These are phyloP conservation scores for Inga leiocalycina DNA, from an alignment of 306 rosid species.

Conservation along the genomic window DNA sequence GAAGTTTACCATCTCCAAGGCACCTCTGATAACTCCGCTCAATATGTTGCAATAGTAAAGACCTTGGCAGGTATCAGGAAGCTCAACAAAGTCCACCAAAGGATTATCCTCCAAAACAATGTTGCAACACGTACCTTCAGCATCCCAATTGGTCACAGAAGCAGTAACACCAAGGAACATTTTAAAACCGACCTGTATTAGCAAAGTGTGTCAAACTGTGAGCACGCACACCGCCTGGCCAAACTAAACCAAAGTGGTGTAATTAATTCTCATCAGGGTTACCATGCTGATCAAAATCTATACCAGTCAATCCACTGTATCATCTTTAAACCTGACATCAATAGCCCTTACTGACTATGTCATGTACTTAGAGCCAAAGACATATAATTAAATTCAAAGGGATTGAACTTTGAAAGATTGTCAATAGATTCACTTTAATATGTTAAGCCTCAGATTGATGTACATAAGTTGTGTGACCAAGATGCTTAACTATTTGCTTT, in stretches of 20 bases:
- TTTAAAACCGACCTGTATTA: slow-evolving; percentile 81
- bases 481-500: background rate
- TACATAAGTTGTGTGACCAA: background rate
- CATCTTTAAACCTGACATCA: slow-evolving; percentile 20
- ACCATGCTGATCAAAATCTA: slow-evolving; percentile 29
- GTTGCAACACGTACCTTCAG: slow-evolving; percentile 92
- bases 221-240: background rate
- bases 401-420: background rate
- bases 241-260: slow-evolving; percentile 15
- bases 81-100: slow-evolving; percentile 96
- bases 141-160: slow-evolving; percentile 92
- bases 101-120: slow-evolving; percentile 97
- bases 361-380: slow-evolving; percentile 14
- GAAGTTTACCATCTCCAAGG: slow-evolving; percentile 90
- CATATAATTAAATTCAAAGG: slow-evolving; percentile 4
- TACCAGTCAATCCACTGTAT: slow-evolving; percentile 17
- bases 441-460: background rate
- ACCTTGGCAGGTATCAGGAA: slow-evolving; percentile 95
- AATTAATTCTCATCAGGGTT: background rate
- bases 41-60: slow-evolving; percentile 90
- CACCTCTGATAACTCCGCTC: slow-evolving; percentile 96
- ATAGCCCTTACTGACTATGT: slow-evolving; percentile 5
- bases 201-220: background rate
- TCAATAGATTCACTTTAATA: background rate
- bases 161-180: slow-evolving; percentile 97